Evolutionary conservation across 2,329 filamentous ascomycete genomes (phyloP).

Genomic region (Nemania abortiva): DNA sequence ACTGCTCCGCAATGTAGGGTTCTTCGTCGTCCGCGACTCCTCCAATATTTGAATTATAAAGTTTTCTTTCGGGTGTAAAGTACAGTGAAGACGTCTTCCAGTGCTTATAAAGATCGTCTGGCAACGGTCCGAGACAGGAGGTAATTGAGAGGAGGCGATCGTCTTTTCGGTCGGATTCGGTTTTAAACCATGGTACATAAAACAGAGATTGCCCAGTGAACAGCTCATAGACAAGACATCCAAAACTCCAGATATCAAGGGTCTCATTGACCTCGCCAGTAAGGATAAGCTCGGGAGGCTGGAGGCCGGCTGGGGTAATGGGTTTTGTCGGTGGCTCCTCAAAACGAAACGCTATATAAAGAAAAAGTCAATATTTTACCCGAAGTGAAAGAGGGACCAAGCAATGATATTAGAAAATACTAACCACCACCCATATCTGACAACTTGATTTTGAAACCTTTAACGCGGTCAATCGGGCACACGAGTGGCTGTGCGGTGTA

Average conservation of each 20-base stretch:
- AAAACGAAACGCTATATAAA: conserved; percentile 43
- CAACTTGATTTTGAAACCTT: conserved; percentile 50
- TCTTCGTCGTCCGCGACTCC: conserved; percentile 41
- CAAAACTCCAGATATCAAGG: conserved; percentile 51
- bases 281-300: conserved; percentile 50
- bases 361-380: conserved; percentile 22
- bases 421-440: conserved; percentile 50
- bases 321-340: conserved; percentile 43
- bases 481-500: conserved; percentile 47
- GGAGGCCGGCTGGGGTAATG: conserved; percentile 45
- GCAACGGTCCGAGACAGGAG: conserved; percentile 39
- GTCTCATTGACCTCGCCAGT: conserved; percentile 40
- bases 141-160: conserved; percentile 28
- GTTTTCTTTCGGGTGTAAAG: conserved; percentile 45
- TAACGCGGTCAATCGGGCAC: conserved; percentile 39
- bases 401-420: conserved; percentile 32
- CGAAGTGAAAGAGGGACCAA: conserved; percentile 7
- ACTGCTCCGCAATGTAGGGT: conserved; percentile 44
- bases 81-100: conserved; percentile 46
- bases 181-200: conserved; percentile 39
- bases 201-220: conserved; percentile 49
- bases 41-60: conserved; percentile 48
- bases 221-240: conserved; percentile 51
- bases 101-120: conserved; percentile 32
- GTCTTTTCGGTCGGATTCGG: conserved; percentile 39